A percentile compares a stretch with the other conserved stretches of the same genome.
Conservation (phyloP, 164 flowering plant genomes). For the Dillenia turbinata region DNA sequence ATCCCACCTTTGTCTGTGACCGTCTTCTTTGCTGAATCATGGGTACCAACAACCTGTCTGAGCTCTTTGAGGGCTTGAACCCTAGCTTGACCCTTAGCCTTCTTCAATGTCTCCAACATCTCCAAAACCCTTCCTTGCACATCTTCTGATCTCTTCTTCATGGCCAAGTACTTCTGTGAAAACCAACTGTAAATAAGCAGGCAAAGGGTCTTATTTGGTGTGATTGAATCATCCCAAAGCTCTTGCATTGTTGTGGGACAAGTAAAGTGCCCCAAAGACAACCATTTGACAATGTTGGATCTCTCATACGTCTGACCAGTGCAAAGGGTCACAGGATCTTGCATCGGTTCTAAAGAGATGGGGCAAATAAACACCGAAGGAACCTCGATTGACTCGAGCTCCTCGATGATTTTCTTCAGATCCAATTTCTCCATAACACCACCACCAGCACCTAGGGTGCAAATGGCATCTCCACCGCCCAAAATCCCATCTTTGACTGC, state of each 20-base stretch:
- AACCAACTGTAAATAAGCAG: constrained; percentile 65
- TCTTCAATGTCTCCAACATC: constrained; percentile 64
- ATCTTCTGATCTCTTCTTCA: constrained; percentile 81
- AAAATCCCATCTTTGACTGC: constrained; percentile 52
- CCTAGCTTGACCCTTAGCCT: constrained; percentile 78
- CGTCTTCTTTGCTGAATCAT: constrained; percentile 57
- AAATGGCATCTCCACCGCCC: constrained; percentile 23
- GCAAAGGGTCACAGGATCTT: constrained; percentile 70
- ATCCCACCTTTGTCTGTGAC: constrained; percentile 70
- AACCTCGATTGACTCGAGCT: constrained; percentile 41
- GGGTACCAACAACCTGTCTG: constrained; percentile 42
- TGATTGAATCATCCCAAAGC: constrained; percentile 50
- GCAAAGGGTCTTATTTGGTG: constrained; percentile 56
- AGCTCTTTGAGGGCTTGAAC: constrained; percentile 77
- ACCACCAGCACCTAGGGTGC: constrained; percentile 4
- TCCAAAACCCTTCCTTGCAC: constrained; percentile 74
- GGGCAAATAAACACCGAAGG: constrained; percentile 79
- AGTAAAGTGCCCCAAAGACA: constrained; percentile 54
- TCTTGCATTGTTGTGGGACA: constrained; percentile 79
- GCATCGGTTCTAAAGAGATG: constrained; percentile 79
- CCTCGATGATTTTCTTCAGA: constrained; percentile 50
- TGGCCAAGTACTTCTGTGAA: constrained; percentile 53
- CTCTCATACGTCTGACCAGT: constrained; percentile 81
- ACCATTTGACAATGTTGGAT: constrained; percentile 68
- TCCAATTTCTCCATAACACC: constrained; percentile 34